phyloP scores from a whole-genome alignment of 768 basidiomycete genomes.

The Lentinula detonsa region DNA sequence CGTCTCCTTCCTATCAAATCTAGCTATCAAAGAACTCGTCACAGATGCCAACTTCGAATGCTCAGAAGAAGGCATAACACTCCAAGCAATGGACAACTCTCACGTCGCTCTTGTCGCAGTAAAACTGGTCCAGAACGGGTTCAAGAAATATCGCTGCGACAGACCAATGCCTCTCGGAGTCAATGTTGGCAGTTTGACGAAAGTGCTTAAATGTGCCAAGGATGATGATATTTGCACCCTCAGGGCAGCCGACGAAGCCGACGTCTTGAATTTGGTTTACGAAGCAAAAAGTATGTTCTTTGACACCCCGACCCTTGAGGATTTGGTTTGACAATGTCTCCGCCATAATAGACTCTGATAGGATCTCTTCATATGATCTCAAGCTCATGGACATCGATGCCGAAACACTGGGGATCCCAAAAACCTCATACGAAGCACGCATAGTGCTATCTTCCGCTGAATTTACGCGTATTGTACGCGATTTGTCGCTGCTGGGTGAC shows the following conservation, averaged over 20 bases:
- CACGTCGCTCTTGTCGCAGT: constrained; percentile 97
- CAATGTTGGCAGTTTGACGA: constrained; percentile 82
- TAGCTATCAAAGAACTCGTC: constrained; percentile 97
- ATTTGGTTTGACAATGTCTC: neutral
- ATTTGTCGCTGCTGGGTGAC: constrained; percentile 87
- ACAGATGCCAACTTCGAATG: constrained; percentile 98
- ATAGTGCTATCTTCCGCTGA: constrained; percentile 83
- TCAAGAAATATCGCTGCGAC: constrained; percentile 89
- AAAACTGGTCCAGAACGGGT: constrained; percentile 70
- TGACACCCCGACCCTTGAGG: neutral
- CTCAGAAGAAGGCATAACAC: constrained; percentile 87
- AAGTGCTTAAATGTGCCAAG: constrained; percentile 95
- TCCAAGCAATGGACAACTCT: constrained; percentile 99
- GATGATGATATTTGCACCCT: constrained; percentile 91
- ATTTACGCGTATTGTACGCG: constrained; percentile 89
- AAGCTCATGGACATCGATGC: constrained; percentile 99
- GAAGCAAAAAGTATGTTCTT: constrained; percentile 74
- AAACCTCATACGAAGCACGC: constrained; percentile 94
- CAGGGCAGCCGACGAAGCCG: constrained; percentile 87
- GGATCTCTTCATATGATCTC: constrained; percentile 97
- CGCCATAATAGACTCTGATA: constrained; percentile 62
- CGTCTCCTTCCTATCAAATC: constrained; percentile 6
- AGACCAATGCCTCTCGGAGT: constrained; percentile 89
- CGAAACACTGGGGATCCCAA: constrained; percentile 92
- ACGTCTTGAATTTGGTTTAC: constrained; percentile 82